phyloP scores from a whole-genome alignment of 768 basidiomycete genomes.

The Lactarius trivialis region DNA sequence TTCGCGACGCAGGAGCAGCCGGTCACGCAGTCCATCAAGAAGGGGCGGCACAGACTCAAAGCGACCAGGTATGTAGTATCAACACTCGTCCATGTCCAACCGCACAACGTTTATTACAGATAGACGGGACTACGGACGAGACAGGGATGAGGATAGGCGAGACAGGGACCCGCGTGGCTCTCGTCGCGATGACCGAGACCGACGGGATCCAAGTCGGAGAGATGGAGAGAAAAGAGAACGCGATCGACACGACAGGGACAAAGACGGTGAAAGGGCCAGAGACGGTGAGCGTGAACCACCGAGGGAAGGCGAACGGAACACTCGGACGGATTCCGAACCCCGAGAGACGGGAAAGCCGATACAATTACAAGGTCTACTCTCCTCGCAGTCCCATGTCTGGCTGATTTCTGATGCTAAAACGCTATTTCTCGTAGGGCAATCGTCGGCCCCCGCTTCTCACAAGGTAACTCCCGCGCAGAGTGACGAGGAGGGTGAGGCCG shows the following conservation, averaged over 20 bases:
- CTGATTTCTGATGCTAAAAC: neutral
- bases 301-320: constrained; percentile 34
- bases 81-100: neutral
- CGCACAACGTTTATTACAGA: constrained; percentile 2
- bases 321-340: constrained; percentile 27
- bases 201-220: constrained; percentile 23
- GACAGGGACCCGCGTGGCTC: constrained; percentile 19
- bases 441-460: neutral
- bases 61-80: constrained; percentile 15
- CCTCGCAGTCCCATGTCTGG: no score
- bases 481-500: constrained; percentile 37
- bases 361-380: constrained; percentile 11
- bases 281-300: constrained; percentile 34
- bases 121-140: constrained; percentile 18
- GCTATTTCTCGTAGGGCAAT: neutral
- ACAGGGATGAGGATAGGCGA: constrained; percentile 20
- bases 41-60: constrained; percentile 18
- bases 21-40: constrained; percentile 25
- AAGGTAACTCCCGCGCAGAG: constrained; percentile 6
- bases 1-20: constrained; percentile 22
- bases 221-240: constrained; percentile 23
- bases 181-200: constrained; percentile 21
- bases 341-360: constrained; percentile 18
- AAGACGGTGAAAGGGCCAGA: constrained; percentile 38
- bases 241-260: constrained; percentile 18